Conservation (phyloP, 495 filamentous ascomycete species). For the Penicillium ochrochloron region DNA sequence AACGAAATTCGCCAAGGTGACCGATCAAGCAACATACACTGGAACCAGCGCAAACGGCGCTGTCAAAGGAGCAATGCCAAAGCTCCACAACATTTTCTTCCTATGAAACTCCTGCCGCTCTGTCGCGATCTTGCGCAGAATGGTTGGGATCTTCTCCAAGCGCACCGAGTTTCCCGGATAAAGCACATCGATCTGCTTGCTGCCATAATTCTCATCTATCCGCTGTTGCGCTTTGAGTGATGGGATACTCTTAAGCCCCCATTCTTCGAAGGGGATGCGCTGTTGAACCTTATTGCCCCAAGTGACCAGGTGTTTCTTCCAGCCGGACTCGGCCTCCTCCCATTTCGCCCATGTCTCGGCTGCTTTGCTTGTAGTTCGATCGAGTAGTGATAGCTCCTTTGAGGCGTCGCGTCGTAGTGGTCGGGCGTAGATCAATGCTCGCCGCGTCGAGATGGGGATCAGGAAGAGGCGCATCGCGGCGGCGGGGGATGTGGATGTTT, state of each 20-base stretch:
- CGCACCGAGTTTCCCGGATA: conserved; percentile 75
- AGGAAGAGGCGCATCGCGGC: conserved; percentile 88
- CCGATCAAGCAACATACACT: conserved; percentile 60
- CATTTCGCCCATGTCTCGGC: conserved; percentile 78
- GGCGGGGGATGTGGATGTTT: conserved; percentile 5
- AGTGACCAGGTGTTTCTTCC: conserved; percentile 82
- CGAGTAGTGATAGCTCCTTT: conserved; percentile 58
- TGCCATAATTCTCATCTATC: conserved; percentile 64
- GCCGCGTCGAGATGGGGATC: conserved; percentile 87
- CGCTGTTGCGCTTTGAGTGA: conserved; percentile 71
- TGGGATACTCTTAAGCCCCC: conserved; percentile 93
- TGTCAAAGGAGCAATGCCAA: conserved; percentile 82
- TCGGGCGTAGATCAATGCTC: conserved; percentile 93
- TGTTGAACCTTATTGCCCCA: conserved; percentile 87
- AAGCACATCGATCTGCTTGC: conserved; percentile 72
- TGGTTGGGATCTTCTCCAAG: conserved; percentile 58
- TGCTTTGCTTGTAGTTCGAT: conserved; percentile 69
- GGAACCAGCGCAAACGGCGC: conserved; percentile 82
- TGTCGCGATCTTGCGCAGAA: conserved; percentile 69
- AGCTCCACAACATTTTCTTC: conserved; percentile 75
- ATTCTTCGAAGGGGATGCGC: conserved; percentile 94
- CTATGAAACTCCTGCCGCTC: conserved; percentile 80
- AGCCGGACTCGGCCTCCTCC: conserved; percentile 82
- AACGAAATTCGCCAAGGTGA: background rate
- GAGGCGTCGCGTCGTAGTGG: conserved; percentile 57